A percentile compares a stretch with the other conserved stretches of the same genome.
These are phyloP conservation scores for Rhizopogon rudus DNA, from an alignment of 768 basidiomycete genomes.

Conservation along the genomic window DNA sequence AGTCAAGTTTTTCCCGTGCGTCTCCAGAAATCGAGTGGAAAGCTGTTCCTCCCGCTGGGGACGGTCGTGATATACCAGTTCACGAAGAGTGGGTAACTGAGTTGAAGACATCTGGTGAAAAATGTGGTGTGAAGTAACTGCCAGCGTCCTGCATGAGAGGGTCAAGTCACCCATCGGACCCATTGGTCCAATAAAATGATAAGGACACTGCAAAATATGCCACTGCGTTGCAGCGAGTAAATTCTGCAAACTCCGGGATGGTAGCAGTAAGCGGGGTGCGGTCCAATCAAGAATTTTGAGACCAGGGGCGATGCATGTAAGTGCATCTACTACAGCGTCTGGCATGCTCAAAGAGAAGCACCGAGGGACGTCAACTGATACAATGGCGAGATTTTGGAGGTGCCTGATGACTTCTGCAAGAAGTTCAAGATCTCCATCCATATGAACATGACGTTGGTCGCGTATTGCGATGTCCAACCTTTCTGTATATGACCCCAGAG, in stretches of 20 bases:
- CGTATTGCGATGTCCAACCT: slow-evolving; percentile 22
- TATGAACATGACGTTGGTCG: slow-evolving; percentile 1
- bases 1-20: slow-evolving; percentile 13
- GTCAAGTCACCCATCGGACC: slow-evolving; percentile 8
- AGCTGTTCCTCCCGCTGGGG: too few species aligned
- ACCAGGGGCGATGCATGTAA: slow-evolving; percentile 10
- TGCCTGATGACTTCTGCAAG: slow-evolving; percentile 9
- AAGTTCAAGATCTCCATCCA: slow-evolving; percentile 1
- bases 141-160: slow-evolving; percentile 3
- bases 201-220: not conserved
- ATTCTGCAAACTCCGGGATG: not conserved
- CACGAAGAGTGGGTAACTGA: slow-evolving; percentile 12
- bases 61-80: not conserved
- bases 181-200: not conserved
- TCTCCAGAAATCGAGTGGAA: not conserved
- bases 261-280: not conserved
- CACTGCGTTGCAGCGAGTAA: slow-evolving; percentile 13
- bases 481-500: slow-evolving; percentile 17
- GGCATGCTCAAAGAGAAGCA: not conserved
- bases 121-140: not conserved
- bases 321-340: slow-evolving; percentile 10
- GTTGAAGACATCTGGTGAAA: slow-evolving; percentile 1
- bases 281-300: slow-evolving; percentile 19
- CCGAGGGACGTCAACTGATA: slow-evolving; percentile 10
- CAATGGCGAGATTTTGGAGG: slow-evolving; percentile 16